These are phyloP conservation scores for Calonectria pseudoturangicola DNA, from an alignment of 2,329 filamentous ascomycete genomes.

Conservation along the genomic window DNA sequence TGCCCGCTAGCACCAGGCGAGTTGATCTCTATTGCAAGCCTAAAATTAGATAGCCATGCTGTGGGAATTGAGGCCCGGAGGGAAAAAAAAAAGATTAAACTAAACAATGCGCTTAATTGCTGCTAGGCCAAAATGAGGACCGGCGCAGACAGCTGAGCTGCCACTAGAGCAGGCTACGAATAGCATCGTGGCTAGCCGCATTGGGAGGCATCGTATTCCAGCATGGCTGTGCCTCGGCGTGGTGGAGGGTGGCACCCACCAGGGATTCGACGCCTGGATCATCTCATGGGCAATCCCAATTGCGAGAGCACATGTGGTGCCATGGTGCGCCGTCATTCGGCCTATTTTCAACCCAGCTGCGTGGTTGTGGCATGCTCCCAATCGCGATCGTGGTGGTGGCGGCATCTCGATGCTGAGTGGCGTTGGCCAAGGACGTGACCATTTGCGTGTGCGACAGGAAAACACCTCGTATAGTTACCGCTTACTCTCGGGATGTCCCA, in stretches of 20 bases:
- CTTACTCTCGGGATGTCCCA: conserved; percentile 5
- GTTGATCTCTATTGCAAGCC: conserved; percentile 11
- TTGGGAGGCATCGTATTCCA: conserved; percentile 7
- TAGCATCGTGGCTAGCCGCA: neutral
- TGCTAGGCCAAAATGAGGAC: neutral
- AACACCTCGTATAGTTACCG: neutral
- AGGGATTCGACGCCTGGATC: neutral
- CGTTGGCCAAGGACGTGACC: neutral
- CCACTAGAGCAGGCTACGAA: conserved; percentile 5
- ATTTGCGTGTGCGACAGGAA: neutral
- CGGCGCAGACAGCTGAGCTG: neutral
- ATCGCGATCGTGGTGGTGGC: neutral
- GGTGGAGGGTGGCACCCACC: conserved; percentile 3
- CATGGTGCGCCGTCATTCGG: conserved; percentile 1
- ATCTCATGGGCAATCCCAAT: neutral
- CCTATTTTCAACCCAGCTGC: neutral
- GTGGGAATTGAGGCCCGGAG: neutral
- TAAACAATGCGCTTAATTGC: conserved; percentile 5
- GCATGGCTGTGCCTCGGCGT: neutral
- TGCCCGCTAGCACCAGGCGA: neutral
- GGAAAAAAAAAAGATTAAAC: neutral
- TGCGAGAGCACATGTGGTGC: conserved; percentile 1
- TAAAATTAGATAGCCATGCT: conserved; percentile 12
- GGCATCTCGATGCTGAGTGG: conserved; percentile 7
- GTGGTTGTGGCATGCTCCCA: neutral